phyloP scores from a whole-genome alignment of 106 monocot species.

The Dioscorea zingiberensis region DNA sequence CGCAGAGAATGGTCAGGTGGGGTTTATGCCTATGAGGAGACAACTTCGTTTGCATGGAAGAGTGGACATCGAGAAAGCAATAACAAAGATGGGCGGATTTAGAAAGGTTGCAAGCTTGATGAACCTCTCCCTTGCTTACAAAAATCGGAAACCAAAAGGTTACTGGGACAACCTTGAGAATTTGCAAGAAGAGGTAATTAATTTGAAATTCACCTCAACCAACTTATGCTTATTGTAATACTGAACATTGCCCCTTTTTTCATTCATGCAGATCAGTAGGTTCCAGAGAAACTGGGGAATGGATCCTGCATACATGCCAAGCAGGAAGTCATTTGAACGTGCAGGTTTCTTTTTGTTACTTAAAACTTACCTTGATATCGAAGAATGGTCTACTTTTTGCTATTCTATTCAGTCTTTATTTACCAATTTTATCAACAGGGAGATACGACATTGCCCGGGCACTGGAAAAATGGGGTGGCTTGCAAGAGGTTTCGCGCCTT shows the following conservation, averaged over 20 bases:
- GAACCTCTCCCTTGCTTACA: conserved; percentile 89
- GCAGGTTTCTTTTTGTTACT: conserved; percentile 38
- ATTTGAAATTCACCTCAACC: not conserved
- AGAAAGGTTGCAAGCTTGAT: conserved; percentile 73
- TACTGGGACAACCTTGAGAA: conserved; percentile 98
- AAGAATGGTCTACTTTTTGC: not conserved
- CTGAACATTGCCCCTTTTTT: not conserved
- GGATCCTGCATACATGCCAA: conserved; percentile 94
- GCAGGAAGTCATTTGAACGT: conserved; percentile 94
- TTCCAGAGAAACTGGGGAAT: conserved; percentile 95
- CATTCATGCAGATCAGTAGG: conserved; percentile 49
- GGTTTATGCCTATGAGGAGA: conserved; percentile 98
- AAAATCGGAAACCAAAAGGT: conserved; percentile 88
- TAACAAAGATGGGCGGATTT: conserved; percentile 88
- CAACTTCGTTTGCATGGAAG: conserved; percentile 83
- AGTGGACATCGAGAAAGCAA: conserved; percentile 96
- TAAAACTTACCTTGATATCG: not conserved
- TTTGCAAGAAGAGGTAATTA: conserved; percentile 80
- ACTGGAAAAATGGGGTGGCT: conserved; percentile 96
- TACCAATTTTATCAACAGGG: conserved; percentile 29
- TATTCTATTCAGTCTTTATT: not conserved
- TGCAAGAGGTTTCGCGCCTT: conserved; percentile 88
- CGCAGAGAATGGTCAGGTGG: conserved; percentile 69
- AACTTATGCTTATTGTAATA: not conserved
- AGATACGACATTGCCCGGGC: conserved; percentile 94